A percentile compares a stretch with the other conserved stretches of the same genome.
Evolutionary conservation across 495 filamentous ascomycete genomes (phyloP).

Genomic region (Xylaria castorea): DNA sequence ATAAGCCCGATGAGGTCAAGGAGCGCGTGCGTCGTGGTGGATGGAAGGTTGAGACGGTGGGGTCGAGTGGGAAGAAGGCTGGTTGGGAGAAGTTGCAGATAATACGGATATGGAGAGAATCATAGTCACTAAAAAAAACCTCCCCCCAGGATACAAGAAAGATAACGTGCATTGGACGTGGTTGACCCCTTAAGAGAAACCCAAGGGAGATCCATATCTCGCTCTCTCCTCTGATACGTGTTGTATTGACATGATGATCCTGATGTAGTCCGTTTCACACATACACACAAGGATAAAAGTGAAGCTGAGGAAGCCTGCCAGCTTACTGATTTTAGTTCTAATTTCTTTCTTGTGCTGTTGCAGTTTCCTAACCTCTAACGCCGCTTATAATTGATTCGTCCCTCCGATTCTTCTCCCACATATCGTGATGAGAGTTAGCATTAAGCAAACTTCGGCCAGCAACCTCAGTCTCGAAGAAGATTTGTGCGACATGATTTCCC

Average conservation of each 20-base stretch:
- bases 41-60: slow-evolving; percentile 82
- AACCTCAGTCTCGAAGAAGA: not conserved
- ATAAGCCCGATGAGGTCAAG: slow-evolving; percentile 78
- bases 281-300: not conserved
- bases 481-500: slow-evolving; percentile 4
- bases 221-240: not conserved
- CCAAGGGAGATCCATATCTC: not conserved
- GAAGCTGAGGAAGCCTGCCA: not conserved
- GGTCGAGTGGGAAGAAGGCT: slow-evolving; percentile 79
- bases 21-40: slow-evolving; percentile 57
- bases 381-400: not conserved
- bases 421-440: not conserved
- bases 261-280: not conserved
- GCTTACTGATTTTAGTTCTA: slow-evolving; percentile 2
- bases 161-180: not conserved
- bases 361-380: slow-evolving; percentile 26
- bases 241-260: not conserved
- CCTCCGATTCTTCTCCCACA: slow-evolving; percentile 9
- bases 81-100: slow-evolving; percentile 93
- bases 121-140: not conserved
- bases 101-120: slow-evolving; percentile 73
- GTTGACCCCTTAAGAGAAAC: not conserved
- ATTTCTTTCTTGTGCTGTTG: not conserved
- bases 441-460: not conserved
- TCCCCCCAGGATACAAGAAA: not conserved